Evolutionary conservation across 495 filamentous ascomycete genomes (phyloP), one percentile per base, ranked within the genome.

Genomic region (Daldinia caldariorum): DNA sequence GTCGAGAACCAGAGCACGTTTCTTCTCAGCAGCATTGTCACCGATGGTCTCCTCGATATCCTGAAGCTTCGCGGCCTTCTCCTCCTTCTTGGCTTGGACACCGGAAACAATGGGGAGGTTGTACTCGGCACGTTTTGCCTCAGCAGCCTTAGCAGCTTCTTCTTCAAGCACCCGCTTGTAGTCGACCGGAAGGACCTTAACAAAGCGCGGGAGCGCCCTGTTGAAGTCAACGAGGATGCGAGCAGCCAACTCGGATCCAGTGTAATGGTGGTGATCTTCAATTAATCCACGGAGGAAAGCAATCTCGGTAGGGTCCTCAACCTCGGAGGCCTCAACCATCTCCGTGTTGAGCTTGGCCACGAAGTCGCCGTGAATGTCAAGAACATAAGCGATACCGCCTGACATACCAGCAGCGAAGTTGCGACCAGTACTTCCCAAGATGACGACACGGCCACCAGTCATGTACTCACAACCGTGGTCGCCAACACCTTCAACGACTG

Each of bases 331-430:
- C 79, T 98, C 94, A 67, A 99, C 96, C 96, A 99, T 97, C 82
- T 99, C 95, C 78, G 88, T 89, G 83, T 99, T 99, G 81, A 98
- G 91, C 86, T 98, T 98, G 57, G 90, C 89, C 77, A 90, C 82
- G 85, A 98, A 97, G 82, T 98, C 93, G 63, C 91, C 87, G 76
- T 94, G 88, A 82, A 96, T 90, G 73, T 99, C 95, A 16, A 99
- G 87, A 59, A 98, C 88, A 69, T 99, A 99, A 37, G 96, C 94
- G 81, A 99, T 98, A 83, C 95, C 95, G 73, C 95, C 95, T 74
- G 94, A 98, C 95, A 99, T 99, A 83, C 95, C 95, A 63, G 95
- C 95, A 74, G 96, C 95, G 75, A 99, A 99, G 86, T 99, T 99
- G 69, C 95, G 95, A n/a, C 95, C 95, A 74, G 93, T 97, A 74